phyloP scores from a whole-genome alignment of 106 monocot species.

The Apostasia ramifera region DNA sequence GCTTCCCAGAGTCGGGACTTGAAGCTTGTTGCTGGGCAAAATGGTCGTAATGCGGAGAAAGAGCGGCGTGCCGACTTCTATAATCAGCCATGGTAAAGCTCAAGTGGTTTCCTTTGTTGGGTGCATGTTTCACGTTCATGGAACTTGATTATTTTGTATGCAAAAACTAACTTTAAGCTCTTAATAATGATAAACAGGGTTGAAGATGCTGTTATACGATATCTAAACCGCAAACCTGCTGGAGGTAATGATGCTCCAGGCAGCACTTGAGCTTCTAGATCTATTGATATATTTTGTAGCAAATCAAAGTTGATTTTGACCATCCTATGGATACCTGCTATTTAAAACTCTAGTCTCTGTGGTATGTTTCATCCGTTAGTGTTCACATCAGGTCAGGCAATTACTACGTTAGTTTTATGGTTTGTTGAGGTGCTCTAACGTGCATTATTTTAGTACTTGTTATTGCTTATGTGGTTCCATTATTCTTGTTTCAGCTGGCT shows the following conservation, averaged over 20 bases:
- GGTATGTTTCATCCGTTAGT: too few relatives aligned
- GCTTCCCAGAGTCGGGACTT: conserved; percentile 85
- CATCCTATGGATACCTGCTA: neutral
- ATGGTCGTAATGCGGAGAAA: conserved; percentile 72
- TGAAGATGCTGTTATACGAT: conserved; percentile 97
- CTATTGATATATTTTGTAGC: neutral
- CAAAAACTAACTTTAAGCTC: conserved; percentile 1
- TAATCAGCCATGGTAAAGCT: conserved; percentile 79
- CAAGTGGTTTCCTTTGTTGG: neutral
- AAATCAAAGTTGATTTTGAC: conserved; percentile 1
- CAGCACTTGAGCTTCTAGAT: conserved; percentile 41
- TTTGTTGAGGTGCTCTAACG: too few relatives aligned
- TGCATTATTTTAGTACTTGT: too few relatives aligned
- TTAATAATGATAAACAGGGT: conserved; percentile 43
- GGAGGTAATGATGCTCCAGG: conserved; percentile 69
- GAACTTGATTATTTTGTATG: neutral
- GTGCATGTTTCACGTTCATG: neutral
- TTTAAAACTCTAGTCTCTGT: too few relatives aligned
- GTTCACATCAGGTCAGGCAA: too few relatives aligned
- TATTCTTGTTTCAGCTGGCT: too few relatives aligned
- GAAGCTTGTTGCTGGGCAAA: conserved; percentile 83
- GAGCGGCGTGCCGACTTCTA: conserved; percentile 91
- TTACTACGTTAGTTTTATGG: too few relatives aligned
- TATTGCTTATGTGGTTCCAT: too few relatives aligned
- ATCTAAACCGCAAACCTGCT: conserved; percentile 89